Evolutionary conservation across 1,139 yeast genomes (phyloP), one percentile per base, ranked within the genome.

Genomic region (Geotrichum fermentans): DNA sequence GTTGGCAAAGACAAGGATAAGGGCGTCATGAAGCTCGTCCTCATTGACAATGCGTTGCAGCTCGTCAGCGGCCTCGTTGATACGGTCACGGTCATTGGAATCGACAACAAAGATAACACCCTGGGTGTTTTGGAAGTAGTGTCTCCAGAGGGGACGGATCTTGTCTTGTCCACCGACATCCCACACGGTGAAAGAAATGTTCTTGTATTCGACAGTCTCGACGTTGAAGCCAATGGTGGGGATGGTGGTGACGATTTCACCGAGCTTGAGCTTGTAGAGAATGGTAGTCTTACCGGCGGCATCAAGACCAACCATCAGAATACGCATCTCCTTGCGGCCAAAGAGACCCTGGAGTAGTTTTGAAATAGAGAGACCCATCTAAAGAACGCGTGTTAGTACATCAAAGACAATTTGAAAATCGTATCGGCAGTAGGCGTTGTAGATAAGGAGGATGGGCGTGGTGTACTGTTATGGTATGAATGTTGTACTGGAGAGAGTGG

Each of bases 141-240:
- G 96, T 67, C 97, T 79, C 97, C 97, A 89, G 48, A 89, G 73
- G 0, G 95, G 95, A 61, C 96, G 77, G 58, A 87, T 79, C 66
- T 95, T 75, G 61, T 87, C 95, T 70, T 88, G 97, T 65, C 96
- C 97, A 70, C 96, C 97, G 52, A 94, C 94, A 68, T 89, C 97
- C 97, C 97, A 90, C 58, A 92, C 94, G 55, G 90, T 92, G 73
- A 89, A 88, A 52, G 86, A 80, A 54, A 89, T 82, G 66, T 87
- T 87, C 66, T 84, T 86, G 67, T 84, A 90, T 54, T 84, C 81
- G 58, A 90, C 89, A 7, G 96, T 87, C 68, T 90, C 97, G 51
- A 89, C 96, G 67, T 89, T 89, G 71, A 87, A 90, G 1, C 96
- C 97, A 22, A 89, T 96, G 0, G 96, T 90, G 24, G 96, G 97